These are phyloP conservation scores for Rhodamnia argentea DNA, from an alignment of 345 rosid genomes.

Conservation along the genomic window DNA sequence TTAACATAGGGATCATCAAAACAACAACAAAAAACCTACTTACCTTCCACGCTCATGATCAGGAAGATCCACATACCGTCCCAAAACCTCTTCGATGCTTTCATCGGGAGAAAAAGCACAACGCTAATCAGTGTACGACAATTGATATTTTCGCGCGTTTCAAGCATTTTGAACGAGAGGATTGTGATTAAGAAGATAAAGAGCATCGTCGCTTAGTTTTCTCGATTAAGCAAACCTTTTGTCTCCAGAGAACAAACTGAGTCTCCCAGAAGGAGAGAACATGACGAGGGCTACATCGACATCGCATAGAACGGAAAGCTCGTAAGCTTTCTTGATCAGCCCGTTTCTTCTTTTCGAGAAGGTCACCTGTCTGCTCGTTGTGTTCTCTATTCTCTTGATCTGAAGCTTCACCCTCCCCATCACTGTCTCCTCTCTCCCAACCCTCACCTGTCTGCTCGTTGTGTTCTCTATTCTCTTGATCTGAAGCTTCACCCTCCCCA, in stretches of 20 bases:
- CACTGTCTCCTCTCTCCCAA: not conserved
- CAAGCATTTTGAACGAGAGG: not conserved
- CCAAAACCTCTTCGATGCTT: slow-evolving; percentile 41
- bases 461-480: slow-evolving; percentile 43
- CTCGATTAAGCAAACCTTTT: slow-evolving; percentile 25
- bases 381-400: slow-evolving; percentile 43
- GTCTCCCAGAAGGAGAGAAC: slow-evolving; percentile 56
- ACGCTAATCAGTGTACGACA: not conserved
- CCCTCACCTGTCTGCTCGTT: slow-evolving; percentile 40
- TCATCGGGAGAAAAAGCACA: not conserved
- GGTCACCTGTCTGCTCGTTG: slow-evolving; percentile 40
- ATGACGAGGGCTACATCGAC: slow-evolving; percentile 52
- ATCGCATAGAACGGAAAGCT: slow-evolving; percentile 21
- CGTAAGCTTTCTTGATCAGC: not conserved
- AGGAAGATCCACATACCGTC: slow-evolving; percentile 26
- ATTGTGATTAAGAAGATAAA: not conserved
- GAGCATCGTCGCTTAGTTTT: not conserved
- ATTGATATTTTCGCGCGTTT: not conserved
- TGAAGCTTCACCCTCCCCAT: slow-evolving; percentile 47
- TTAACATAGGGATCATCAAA: not conserved
- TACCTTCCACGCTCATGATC: slow-evolving; percentile 41
- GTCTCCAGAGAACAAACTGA: slow-evolving; percentile 40
- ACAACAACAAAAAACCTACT: not conserved
- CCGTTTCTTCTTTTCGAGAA: slow-evolving; percentile 11
- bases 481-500: slow-evolving; percentile 45